Evolutionary conservation across 139 green algal genomes (phyloP).

Genomic region (Coelastrella sp.): DNA sequence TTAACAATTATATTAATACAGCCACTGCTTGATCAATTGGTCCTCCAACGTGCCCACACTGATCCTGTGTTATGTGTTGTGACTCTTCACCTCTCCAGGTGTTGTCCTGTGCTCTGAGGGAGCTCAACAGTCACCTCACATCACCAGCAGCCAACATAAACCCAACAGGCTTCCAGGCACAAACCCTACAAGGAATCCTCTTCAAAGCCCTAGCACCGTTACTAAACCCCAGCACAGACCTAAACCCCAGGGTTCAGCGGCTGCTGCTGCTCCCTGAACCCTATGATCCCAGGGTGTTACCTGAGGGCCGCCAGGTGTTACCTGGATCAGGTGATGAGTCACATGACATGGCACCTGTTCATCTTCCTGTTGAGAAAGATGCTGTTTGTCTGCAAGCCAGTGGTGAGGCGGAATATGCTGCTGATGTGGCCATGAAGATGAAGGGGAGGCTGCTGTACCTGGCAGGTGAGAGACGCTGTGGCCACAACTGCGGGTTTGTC

Average conservation of each 20-base stretch:
- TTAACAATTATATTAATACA: no score
- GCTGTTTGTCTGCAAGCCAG: slow-evolving; percentile 22
- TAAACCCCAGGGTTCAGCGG: slow-evolving; percentile 8
- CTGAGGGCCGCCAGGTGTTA: slow-evolving; percentile 26
- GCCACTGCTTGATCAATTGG: no score
- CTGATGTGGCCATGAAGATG: slow-evolving; percentile 4
- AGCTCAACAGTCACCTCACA: background rate
- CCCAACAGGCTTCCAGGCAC: background rate
- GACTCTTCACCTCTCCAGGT: no score
- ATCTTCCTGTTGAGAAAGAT: slow-evolving; percentile 36
- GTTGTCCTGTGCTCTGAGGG: background rate
- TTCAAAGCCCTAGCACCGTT: slow-evolving; percentile 31
- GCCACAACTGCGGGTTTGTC: background rate
- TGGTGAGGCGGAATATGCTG: slow-evolving; percentile 27
- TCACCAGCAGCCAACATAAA: background rate
- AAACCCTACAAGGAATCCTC: slow-evolving; percentile 21
- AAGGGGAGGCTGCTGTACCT: background rate
- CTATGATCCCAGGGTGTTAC: background rate
- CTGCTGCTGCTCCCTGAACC: slow-evolving; percentile 13
- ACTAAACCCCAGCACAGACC: background rate
- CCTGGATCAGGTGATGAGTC: background rate
- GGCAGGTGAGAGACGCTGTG: background rate
- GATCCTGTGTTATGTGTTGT: no score
- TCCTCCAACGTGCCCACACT: no score
- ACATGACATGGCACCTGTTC: slow-evolving; percentile 8